Evolutionary conservation across 257 asterid species (phyloP).

Genomic region (Salvia hispanica): DNA sequence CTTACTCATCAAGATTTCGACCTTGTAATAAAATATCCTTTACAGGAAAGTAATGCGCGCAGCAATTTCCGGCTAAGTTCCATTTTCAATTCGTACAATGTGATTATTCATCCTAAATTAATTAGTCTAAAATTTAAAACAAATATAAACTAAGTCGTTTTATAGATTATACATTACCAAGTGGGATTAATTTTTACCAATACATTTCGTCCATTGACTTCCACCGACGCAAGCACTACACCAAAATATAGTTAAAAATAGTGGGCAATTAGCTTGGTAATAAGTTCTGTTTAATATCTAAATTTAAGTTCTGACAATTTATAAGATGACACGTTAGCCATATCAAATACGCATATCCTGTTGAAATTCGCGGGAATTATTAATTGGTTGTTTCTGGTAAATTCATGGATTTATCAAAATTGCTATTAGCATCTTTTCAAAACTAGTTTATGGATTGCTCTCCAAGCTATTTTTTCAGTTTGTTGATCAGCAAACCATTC

Average conservation of each 20-base stretch:
- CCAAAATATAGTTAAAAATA: neutral
- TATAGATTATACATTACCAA: neutral
- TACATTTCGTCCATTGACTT: neutral
- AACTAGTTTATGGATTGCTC: neutral
- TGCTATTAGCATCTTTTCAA: neutral
- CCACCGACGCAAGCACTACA: neutral
- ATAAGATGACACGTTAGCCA: neutral
- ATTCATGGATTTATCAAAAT: neutral
- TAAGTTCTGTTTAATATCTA: neutral
- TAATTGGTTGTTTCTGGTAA: neutral
- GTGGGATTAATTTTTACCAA: conserved; percentile 8
- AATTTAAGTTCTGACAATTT: neutral
- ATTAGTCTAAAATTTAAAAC: conserved; percentile 15
- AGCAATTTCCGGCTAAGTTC: conserved; percentile 17
- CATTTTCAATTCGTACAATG: neutral
- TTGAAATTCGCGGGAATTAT: too few species aligned
- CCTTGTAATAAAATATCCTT: neutral
- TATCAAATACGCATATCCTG: neutral
- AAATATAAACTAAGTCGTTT: neutral
- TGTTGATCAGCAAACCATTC: neutral
- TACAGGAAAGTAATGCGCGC: neutral
- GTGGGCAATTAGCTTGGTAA: neutral
- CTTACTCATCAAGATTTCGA: neutral
- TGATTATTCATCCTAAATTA: conserved; percentile 15
- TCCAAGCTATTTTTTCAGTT: neutral